phyloP scores from a whole-genome alignment of 106 monocot genomes.

The Apostasia shenzhenica region DNA sequence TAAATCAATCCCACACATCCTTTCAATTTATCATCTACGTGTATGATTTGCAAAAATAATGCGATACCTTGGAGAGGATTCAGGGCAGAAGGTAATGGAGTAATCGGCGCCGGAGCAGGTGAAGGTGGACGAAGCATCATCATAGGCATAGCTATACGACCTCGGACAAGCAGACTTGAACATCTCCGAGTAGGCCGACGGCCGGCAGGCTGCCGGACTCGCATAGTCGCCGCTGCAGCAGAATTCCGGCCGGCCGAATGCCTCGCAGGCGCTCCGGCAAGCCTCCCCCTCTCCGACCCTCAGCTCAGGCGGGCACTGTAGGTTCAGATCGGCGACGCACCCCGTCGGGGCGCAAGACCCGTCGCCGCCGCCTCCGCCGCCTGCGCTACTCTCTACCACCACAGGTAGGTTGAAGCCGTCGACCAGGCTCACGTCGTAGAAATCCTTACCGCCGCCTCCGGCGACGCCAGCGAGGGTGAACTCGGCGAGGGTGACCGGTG shows the following conservation, averaged over 20 bases:
- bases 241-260: conserved; percentile 26
- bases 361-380: conserved; percentile 2
- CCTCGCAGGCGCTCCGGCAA: conserved; percentile 20
- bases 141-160: conserved; percentile 18
- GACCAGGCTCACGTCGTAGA: conserved; percentile 83
- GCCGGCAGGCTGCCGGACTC: conserved; percentile 18
- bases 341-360: conserved; percentile 21
- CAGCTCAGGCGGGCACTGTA: conserved; percentile 47
- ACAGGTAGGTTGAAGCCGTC: conserved; percentile 81
- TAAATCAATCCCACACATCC: too few species aligned
- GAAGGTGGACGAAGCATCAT: conserved; percentile 19
- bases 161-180: conserved; percentile 18
- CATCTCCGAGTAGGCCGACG: conserved; percentile 14
- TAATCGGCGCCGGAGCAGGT: conserved; percentile 20
- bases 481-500: conserved; percentile 64
- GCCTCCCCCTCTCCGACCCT: conserved; percentile 26
- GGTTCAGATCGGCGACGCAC: conserved; percentile 36
- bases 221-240: conserved; percentile 25
- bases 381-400: conserved; percentile 21
- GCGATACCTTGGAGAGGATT: background rate
- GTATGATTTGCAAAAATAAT: too few species aligned
- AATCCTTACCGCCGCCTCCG: conserved; percentile 22
- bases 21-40: too few species aligned
- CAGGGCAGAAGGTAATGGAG: conserved; percentile 19
- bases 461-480: conserved; percentile 37